Base-by-base conservation (phyloP, 116 monocot genomes). In the Thalassia testudinum region DNA sequence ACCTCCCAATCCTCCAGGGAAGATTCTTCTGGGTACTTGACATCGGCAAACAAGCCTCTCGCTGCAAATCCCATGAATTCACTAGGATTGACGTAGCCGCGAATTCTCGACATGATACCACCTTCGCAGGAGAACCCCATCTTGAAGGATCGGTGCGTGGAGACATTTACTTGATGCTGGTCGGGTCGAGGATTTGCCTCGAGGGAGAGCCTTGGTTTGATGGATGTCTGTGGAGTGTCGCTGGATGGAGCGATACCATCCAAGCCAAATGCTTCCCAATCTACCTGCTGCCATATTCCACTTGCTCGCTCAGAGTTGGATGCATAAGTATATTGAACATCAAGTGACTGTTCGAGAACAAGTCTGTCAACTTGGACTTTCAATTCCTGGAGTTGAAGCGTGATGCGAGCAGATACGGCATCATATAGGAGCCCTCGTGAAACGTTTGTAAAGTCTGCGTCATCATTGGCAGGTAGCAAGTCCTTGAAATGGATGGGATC, bases 1-100 rank as follows among this genome's bases (percentile, higher is more conserved):
- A 49, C 26, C 15, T 57, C 67, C 54, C 59, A 75, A 40, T 63
- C n/a, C 24, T 29, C 30, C 30, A 44, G 29, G 12, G 4, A 40
- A 20, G 42, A 27, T 58, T 74, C 70, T 14, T 62, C 66, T 40
- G 51, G 38, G n/a, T 69, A 21, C 14, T 65, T 77, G 57, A 62
- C 69, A 37, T 77, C 76, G 53, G 57, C 62, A 43, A 86, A 72
- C 60, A 86, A 70, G n/a, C 86, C 92, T 48, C 75, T 77, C 0
- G 92, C 92, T 22, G 92, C 86, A 47, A 92, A 92, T 0, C 92
- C 86, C 92, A 92, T 86, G 24, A 92, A 49, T 62, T 86, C 86
- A 25, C 70, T 57, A 17, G 82, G 86, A 52, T 86, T 79, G 66
- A 82, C 72, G 26, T 75, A 80, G 23, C 73, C 65, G 8, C 77